A percentile compares a stretch with the other conserved stretches of the same genome.
These are phyloP conservation scores for Metschnikowia vanudenii DNA, from an alignment of 805 yeast species.

Conservation along the genomic window DNA sequence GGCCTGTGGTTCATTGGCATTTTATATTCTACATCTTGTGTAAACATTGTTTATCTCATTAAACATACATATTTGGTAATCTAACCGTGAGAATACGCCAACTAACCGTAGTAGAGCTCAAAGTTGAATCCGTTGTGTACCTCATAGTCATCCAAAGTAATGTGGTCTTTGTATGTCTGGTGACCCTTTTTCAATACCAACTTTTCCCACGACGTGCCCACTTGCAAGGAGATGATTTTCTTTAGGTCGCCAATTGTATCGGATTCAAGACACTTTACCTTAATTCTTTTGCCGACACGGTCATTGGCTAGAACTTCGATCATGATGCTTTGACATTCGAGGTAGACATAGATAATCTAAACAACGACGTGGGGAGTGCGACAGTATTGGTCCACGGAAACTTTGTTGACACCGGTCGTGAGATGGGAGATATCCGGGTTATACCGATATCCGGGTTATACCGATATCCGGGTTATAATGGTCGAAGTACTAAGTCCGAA, in stretches of 20 bases:
- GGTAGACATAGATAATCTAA: no score
- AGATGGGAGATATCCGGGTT: no score
- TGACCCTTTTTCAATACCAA: conserved; percentile 81
- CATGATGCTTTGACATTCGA: conserved; percentile 22
- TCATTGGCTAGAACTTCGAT: conserved; percentile 44
- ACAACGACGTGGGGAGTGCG: no score
- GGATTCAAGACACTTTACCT: conserved; percentile 81
- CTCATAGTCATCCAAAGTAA: conserved; percentile 90
- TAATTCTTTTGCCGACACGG: conserved; percentile 81
- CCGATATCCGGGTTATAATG: no score
- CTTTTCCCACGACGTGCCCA: conserved; percentile 69
- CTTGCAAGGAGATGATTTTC: conserved; percentile 75
- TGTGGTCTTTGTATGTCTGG: conserved; percentile 82
- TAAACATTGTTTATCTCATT: no score
- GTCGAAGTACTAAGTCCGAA: no score
- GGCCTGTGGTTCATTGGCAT: not conserved
- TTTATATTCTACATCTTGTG: not conserved
- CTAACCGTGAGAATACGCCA: no score
- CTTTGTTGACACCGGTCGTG: no score
- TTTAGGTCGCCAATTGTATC: conserved; percentile 92
- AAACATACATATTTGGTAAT: no score
- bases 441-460: no score
- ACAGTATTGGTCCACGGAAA: no score
- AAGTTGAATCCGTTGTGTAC: conserved; percentile 84
- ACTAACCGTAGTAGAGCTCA: conserved; percentile 72